A percentile compares a stretch with the other conserved stretches of the same genome.
These are phyloP conservation scores for Hanseniaspora thailandica DNA, from an alignment of 805 yeast species.

Conservation along the genomic window DNA sequence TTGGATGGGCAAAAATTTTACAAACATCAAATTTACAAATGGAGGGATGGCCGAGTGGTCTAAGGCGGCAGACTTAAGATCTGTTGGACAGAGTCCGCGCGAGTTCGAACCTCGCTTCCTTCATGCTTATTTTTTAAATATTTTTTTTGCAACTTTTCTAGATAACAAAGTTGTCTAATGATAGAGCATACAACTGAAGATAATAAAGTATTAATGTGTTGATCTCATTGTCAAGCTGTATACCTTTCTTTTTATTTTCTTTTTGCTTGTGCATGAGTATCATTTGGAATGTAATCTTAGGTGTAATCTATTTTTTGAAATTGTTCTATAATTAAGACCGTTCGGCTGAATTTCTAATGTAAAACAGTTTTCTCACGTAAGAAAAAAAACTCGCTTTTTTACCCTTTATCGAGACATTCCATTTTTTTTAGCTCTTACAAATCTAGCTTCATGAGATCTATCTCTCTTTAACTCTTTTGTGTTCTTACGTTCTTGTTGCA, in stretches of 20 bases:
- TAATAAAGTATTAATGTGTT: background rate
- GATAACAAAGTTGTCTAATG: too few relatives aligned
- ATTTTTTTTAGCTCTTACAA: too few relatives aligned
- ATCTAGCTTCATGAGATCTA: too few relatives aligned
- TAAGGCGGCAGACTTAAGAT: slow-evolving; percentile 28
- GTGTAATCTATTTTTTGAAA: too few relatives aligned
- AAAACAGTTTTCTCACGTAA: background rate
- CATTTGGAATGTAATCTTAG: too few relatives aligned
- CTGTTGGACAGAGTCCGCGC: slow-evolving; percentile 28
- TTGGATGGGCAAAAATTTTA: too few relatives aligned
- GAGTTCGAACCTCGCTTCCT: slow-evolving; percentile 28
- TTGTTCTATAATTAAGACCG: background rate
- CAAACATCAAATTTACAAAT: slow-evolving; percentile 15
- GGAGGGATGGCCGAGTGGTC: slow-evolving; percentile 29
- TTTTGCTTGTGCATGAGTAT: too few relatives aligned
- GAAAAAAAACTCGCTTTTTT: background rate
- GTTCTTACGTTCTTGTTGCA: too few relatives aligned
- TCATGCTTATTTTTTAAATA: slow-evolving; percentile 20
- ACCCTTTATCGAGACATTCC: background rate
- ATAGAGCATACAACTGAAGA: too few relatives aligned
- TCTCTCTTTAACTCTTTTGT: too few relatives aligned
- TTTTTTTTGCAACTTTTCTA: background rate
- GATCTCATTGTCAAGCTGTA: background rate
- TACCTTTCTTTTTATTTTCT: too few relatives aligned
- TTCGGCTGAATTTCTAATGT: background rate